Evolutionary conservation across 345 rosid genomes (phyloP).

Genomic region (Ceriops zippeliana): DNA sequence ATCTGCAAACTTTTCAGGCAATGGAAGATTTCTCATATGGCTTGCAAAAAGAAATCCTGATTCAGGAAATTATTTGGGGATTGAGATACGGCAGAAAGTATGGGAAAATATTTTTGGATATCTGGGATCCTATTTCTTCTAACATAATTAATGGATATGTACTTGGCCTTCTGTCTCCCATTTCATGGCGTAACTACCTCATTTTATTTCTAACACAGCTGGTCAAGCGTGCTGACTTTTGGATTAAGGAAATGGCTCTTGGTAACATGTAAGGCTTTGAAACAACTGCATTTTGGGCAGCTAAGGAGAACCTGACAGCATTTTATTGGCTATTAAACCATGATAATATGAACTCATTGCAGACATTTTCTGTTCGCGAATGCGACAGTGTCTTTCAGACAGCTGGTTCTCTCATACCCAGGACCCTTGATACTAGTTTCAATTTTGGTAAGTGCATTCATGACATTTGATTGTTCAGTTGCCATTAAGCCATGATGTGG

Average conservation of each 20-base stretch:
- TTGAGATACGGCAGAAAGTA: constrained; percentile 87
- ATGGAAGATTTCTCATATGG: constrained; percentile 93
- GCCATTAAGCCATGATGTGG: not conserved
- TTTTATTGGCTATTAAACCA: constrained; percentile 19
- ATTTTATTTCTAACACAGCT: constrained; percentile 46
- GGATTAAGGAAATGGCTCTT: constrained; percentile 76
- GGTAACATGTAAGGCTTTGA: constrained; percentile 55
- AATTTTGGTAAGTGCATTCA: constrained; percentile 55
- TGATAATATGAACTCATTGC: constrained; percentile 28
- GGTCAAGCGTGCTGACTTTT: constrained; percentile 69
- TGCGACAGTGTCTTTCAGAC: constrained; percentile 67
- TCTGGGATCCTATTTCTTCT: constrained; percentile 24
- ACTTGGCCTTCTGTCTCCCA: constrained; percentile 5
- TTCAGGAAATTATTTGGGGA: constrained; percentile 72
- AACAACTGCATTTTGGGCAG: constrained; percentile 2
- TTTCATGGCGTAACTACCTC: constrained; percentile 5
- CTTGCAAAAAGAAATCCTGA: constrained; percentile 58
- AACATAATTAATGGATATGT: constrained; percentile 26
- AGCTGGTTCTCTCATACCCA: constrained; percentile 58
- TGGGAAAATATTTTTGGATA: constrained; percentile 32
- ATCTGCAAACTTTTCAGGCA: constrained; percentile 45
- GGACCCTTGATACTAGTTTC: constrained; percentile 83
- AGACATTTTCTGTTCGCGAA: constrained; percentile 88
- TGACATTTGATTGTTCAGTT: not conserved
- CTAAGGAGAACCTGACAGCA: not conserved